These are phyloP conservation scores for Colletotrichum sp. DNA, from an alignment of 2,329 filamentous ascomycete genomes.

Conservation along the genomic window DNA sequence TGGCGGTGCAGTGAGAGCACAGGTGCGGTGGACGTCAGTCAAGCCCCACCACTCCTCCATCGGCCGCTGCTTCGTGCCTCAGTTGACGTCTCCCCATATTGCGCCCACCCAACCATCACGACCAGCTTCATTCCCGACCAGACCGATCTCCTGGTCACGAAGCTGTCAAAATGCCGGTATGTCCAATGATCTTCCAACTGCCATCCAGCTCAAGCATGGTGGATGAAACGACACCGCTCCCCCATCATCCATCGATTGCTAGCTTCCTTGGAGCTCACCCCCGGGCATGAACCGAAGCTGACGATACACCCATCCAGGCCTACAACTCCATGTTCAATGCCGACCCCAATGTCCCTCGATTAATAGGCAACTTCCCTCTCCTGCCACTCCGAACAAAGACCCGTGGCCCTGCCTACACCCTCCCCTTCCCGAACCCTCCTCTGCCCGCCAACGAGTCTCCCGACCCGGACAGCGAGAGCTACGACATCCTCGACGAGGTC, in stretches of 20 bases:
- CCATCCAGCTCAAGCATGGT: background rate
- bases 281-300: conserved; percentile 19
- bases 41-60: conserved; percentile 16
- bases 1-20: background rate
- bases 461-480: conserved; percentile 89
- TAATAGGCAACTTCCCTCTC: conserved; percentile 90
- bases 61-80: background rate
- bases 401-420: conserved; percentile 90
- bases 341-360: conserved; percentile 69
- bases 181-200: conserved; percentile 22
- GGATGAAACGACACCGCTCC: background rate
- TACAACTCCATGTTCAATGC: conserved; percentile 97
- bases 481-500: conserved; percentile 95
- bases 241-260: background rate
- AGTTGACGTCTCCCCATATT: conserved; percentile 3
- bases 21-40: conserved; percentile 18
- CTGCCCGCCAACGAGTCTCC: conserved; percentile 67
- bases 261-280: background rate
- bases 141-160: conserved; percentile 2
- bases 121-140: conserved; percentile 22
- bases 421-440: conserved; percentile 63
- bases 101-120: conserved; percentile 9
- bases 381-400: conserved; percentile 94
- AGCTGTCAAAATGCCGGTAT: conserved; percentile 52
- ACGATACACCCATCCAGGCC: conserved; percentile 61